phyloP scores from a whole-genome alignment of 208 protist genomes.

The Trypanosomatidae sp. region DNA sequence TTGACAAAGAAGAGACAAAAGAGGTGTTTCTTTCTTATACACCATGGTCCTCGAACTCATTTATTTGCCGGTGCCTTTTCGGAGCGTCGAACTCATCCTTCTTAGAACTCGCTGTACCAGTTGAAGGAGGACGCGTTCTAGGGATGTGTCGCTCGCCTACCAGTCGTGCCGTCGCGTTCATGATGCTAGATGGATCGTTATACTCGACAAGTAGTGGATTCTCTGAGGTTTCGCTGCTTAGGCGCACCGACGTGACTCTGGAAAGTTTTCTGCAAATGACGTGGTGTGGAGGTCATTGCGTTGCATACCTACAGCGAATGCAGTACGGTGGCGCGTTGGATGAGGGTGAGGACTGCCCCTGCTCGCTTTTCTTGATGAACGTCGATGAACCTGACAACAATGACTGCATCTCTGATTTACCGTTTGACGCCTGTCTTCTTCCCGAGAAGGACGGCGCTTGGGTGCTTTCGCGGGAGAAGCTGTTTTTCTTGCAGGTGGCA shows the following conservation, averaged over 20 bases:
- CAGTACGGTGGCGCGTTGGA: slow-evolving; percentile 13
- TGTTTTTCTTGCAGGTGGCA: slow-evolving; percentile 75
- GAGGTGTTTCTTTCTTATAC: slow-evolving; percentile 34
- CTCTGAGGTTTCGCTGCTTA: slow-evolving; percentile 55
- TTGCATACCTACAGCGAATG: slow-evolving; percentile 37
- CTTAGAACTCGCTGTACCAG: slow-evolving; percentile 48
- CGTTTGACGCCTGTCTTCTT: slow-evolving; percentile 42
- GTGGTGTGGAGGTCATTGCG: slow-evolving; percentile 56
- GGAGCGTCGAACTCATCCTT: slow-evolving; percentile 16
- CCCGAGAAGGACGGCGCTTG: slow-evolving; percentile 66
- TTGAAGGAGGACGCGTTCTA: slow-evolving; percentile 50
- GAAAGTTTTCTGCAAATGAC: slow-evolving; percentile 39
- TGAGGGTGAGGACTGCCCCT: slow-evolving; percentile 27
- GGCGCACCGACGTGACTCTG: slow-evolving; percentile 9
- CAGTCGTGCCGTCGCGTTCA: slow-evolving; percentile 38
- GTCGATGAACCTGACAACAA: slow-evolving; percentile 39
- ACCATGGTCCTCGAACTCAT: slow-evolving; percentile 15
- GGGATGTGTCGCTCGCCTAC: slow-evolving; percentile 60
- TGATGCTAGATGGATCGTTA: slow-evolving; percentile 62
- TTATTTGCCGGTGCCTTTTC: slow-evolving; percentile 33
- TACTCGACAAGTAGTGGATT: slow-evolving; percentile 57
- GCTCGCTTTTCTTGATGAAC: slow-evolving; percentile 48
- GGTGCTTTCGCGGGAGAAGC: slow-evolving; percentile 40
- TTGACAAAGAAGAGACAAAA: slow-evolving; percentile 5
- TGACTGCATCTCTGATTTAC: slow-evolving; percentile 65